Base-by-base conservation (phyloP, 768 basidiomycete genomes). In the Boletus vinaceobasis region DNA sequence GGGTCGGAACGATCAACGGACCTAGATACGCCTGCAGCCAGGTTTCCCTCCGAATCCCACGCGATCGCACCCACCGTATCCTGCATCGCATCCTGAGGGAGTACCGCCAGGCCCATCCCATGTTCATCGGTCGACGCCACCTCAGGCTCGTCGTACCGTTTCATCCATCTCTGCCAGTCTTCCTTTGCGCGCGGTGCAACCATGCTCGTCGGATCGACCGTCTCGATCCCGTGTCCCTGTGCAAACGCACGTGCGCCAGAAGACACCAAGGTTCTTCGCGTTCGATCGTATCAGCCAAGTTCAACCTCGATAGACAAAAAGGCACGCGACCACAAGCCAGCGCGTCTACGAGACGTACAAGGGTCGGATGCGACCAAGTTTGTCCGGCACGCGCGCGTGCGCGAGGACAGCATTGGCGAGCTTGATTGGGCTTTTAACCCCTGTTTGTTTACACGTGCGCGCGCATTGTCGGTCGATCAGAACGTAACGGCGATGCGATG, bases 61-160 rank as follows among this genome's bases (percentile, higher is more conserved):
- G 75, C 83, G 35, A 90, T 76, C n/a, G 88, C 89, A 15, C 90
- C 90, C 7, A 93, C 90, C 0, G 90, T 93, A 65, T 93, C 90
- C 63, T 90, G 87, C 50, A 83, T 74, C 50, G 38, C 56, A 71
- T 73, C 55, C 63, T 60, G 61, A 68, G 55, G 53, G 21, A 53
- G 53, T 9, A 13, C 29, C 14, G 44, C 32, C 9, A 21, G 27
- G 23, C 13, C 17, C 27, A 21, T 14, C 15, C 50, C 57, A 11
- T 52, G 47, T 40, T 37, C 36, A 21, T 26, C 33, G 11, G 73
- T 69, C 13, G 43, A 23, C 15, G 27, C 14, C 1, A 3, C 26
- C 19, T 55, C 40, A 15, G 21, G 23, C 23, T 42, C 60, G 35
- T 62, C 46, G 21, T 86, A 73, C 13, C 75, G 71, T 14, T 57